A percentile compares a stretch with the other conserved stretches of the same genome.
phyloP scores from a whole-genome alignment of 805 yeast genomes.

The Grigorovia yakushimaensis region DNA sequence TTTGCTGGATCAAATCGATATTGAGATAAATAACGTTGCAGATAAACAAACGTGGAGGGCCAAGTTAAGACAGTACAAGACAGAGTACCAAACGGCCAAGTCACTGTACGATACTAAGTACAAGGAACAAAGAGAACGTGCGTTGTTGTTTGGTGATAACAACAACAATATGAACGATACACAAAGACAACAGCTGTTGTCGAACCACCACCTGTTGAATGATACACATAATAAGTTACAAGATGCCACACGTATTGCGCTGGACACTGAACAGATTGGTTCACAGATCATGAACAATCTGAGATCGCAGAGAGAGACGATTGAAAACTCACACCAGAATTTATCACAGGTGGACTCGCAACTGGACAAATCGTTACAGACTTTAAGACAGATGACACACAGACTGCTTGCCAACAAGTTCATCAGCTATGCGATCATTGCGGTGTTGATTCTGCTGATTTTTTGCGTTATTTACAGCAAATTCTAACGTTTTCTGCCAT shows the following conservation, averaged over 20 bases:
- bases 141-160: conserved; percentile 63
- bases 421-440: conserved; percentile 85
- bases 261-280: conserved; percentile 88
- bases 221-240: conserved; percentile 72
- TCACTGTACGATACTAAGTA: conserved; percentile 33
- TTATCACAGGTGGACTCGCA: conserved; percentile 84
- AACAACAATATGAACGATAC: conserved; percentile 44
- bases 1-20: conserved; percentile 73
- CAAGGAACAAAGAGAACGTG: conserved; percentile 63
- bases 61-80: conserved; percentile 48
- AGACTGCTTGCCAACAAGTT: conserved; percentile 85
- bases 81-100: conserved; percentile 13
- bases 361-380: conserved; percentile 80
- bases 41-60: conserved; percentile 60
- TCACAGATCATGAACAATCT: conserved; percentile 81
- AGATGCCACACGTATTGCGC: conserved; percentile 82
- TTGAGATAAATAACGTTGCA: conserved; percentile 68
- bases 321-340: conserved; percentile 75
- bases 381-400: conserved; percentile 85
- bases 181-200: conserved; percentile 74
- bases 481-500: conserved; percentile 34
- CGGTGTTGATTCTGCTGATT: conserved; percentile 71
- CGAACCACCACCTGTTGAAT: conserved; percentile 71
- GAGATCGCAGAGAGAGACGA: conserved; percentile 88
- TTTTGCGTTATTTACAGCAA: conserved; percentile 77